phyloP scores from a whole-genome alignment of 257 asterid species.

The Euphrasia confusa region DNA sequence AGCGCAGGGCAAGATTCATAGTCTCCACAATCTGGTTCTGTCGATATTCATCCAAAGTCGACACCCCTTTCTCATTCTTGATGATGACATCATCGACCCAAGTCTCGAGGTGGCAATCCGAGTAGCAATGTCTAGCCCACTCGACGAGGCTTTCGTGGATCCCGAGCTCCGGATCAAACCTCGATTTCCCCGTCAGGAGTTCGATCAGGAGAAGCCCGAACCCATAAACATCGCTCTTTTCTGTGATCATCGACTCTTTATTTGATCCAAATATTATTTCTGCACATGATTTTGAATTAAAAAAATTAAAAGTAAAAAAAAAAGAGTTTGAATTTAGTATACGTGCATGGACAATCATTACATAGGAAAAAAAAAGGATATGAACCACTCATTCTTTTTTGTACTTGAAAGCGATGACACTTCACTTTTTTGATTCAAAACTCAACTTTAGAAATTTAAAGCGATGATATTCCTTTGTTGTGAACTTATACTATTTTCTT shows the following conservation, averaged over 20 bases:
- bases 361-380: conserved; percentile 14
- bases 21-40: conserved; percentile 60
- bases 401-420: not conserved
- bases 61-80: conserved; percentile 26
- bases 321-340: not conserved
- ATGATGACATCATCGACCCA: conserved; percentile 66
- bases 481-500: no score
- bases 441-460: not conserved
- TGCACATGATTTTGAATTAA: conserved; percentile 18
- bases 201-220: conserved; percentile 65
- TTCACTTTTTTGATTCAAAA: not conserved
- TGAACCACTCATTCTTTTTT: not conserved
- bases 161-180: conserved; percentile 46
- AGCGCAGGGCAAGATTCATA: conserved; percentile 74
- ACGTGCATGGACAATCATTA: conserved; percentile 38
- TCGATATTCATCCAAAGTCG: conserved; percentile 11
- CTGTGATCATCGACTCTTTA: conserved; percentile 25
- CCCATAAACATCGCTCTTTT: conserved; percentile 52
- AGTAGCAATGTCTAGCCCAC: conserved; percentile 84
- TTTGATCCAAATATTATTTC: conserved; percentile 36
- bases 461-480: no score
- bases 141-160: conserved; percentile 49
- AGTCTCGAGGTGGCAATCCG: conserved; percentile 66
- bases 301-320: not conserved
- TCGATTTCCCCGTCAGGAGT: conserved; percentile 67